Conservation (phyloP, 495 filamentous ascomycete genomes). For the Delitschia confertaspora region DNA sequence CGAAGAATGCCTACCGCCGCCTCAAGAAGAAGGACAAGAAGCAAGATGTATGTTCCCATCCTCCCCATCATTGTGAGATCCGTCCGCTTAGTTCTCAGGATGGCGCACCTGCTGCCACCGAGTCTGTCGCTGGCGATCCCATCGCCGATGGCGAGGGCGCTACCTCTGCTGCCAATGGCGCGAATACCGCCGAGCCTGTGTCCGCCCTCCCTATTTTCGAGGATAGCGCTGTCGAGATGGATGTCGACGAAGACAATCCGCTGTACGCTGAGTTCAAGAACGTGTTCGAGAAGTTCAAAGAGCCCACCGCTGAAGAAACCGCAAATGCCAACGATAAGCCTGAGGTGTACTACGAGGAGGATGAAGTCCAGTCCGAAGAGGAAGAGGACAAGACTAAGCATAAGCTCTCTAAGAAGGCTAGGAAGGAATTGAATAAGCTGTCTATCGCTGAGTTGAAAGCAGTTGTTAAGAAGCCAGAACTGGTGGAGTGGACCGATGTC, state of each 20-base stretch:
- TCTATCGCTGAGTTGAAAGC: constrained; percentile 94
- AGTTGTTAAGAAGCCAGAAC: constrained; percentile 80
- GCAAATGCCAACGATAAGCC: constrained; percentile 70
- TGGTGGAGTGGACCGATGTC: constrained; percentile 95
- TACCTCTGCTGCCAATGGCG: constrained; percentile 5
- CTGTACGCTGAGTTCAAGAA: constrained; percentile 74
- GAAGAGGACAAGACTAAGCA: constrained; percentile 60
- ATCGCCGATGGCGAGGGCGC: too few relatives aligned
- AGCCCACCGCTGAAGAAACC: constrained; percentile 43
- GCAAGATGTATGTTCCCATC: constrained; percentile 22
- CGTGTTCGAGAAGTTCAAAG: constrained; percentile 63
- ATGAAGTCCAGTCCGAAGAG: constrained; percentile 77
- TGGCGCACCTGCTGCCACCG: too few relatives aligned
- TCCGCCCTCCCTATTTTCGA: constrained; percentile 36
- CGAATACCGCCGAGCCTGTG: constrained; percentile 20
- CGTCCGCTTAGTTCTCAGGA: too few relatives aligned
- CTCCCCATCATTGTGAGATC: too few relatives aligned
- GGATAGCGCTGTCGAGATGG: constrained; percentile 27
- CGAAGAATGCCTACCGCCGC: constrained; percentile 33
- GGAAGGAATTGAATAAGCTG: constrained; percentile 81
- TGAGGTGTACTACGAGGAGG: constrained; percentile 76
- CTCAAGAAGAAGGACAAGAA: constrained; percentile 28
- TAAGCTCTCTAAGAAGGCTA: constrained; percentile 84
- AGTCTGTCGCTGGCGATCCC: too few relatives aligned
- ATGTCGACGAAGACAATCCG: constrained; percentile 58